Evolutionary conservation across 2,329 filamentous ascomycete species (phyloP).

Genomic region (Lojkania enalia): DNA sequence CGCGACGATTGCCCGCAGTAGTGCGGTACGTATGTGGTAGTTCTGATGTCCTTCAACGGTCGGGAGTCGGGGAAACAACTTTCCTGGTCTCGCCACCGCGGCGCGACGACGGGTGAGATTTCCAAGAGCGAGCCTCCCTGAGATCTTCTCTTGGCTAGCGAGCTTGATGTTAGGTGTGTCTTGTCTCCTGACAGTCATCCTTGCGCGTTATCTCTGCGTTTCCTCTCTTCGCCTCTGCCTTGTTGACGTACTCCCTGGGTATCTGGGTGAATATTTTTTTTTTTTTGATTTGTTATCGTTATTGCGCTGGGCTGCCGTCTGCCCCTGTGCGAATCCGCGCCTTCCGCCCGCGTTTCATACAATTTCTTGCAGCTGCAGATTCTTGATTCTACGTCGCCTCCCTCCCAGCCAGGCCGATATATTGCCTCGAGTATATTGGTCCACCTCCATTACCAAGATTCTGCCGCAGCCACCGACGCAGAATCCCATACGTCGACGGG

Average conservation of each 20-base stretch:
- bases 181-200: conserved; percentile 17
- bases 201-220: not conserved
- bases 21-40: too few relatives aligned
- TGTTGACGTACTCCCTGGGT: too few relatives aligned
- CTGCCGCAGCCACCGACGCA: not conserved
- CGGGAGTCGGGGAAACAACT: conserved; percentile 9
- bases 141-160: conserved; percentile 15
- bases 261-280: too few relatives aligned
- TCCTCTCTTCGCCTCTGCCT: not conserved
- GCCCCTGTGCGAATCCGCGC: conserved; percentile 5
- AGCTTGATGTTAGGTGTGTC: conserved; percentile 2
- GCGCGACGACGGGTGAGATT: conserved; percentile 15
- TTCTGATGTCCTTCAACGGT: not conserved
- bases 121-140: not conserved
- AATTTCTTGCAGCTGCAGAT: not conserved
- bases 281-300: not conserved
- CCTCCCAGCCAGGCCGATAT: not conserved
- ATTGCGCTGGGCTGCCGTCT: not conserved
- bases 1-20: too few relatives aligned
- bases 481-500: conserved; percentile 8
- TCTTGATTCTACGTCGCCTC: not conserved
- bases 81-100: conserved; percentile 17
- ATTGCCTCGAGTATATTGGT: conserved; percentile 15
- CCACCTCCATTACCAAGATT: conserved; percentile 9
- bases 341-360: conserved; percentile 5